phyloP scores from a whole-genome alignment of 1,284 basidiomycete species.

The Volvariella surrecta region DNA sequence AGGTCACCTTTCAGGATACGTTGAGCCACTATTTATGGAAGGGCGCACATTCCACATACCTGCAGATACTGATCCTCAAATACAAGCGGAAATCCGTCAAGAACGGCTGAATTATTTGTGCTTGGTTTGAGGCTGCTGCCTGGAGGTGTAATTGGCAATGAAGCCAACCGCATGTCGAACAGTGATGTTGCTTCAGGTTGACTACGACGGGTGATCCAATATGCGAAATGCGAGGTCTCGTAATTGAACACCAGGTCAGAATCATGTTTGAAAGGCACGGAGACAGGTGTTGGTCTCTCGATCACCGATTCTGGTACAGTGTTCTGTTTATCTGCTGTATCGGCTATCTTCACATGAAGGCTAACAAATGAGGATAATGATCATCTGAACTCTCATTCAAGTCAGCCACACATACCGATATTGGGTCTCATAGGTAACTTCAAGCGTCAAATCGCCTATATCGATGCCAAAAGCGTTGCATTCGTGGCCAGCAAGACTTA shows the following conservation, averaged over 20 bases:
- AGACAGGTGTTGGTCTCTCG: slow-evolving; percentile 32
- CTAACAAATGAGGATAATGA: slow-evolving; percentile 21
- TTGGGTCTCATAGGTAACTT: slow-evolving; percentile 59
- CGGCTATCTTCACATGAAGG: slow-evolving; percentile 72
- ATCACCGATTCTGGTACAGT: slow-evolving; percentile 57
- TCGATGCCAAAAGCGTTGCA: slow-evolving; percentile 74
- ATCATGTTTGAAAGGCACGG: slow-evolving; percentile 23
- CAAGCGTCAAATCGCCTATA: slow-evolving; percentile 50
- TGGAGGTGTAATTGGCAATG: slow-evolving; percentile 48
- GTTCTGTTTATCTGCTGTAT: slow-evolving; percentile 58
- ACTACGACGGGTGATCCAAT: slow-evolving; percentile 68
- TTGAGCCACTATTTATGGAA: background rate
- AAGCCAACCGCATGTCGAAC: slow-evolving; percentile 64
- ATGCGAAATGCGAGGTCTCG: slow-evolving; percentile 57
- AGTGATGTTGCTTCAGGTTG: slow-evolving; percentile 48
- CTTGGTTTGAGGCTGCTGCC: slow-evolving; percentile 26
- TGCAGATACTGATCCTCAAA: slow-evolving; percentile 56
- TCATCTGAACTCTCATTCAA: background rate
- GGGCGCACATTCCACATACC: slow-evolving; percentile 12
- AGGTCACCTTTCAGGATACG: slow-evolving; percentile 39
- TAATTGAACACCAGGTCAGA: slow-evolving; percentile 67
- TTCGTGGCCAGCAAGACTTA: slow-evolving; percentile 47
- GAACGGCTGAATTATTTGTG: slow-evolving; percentile 36
- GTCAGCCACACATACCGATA: slow-evolving; percentile 28
- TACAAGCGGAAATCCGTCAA: slow-evolving; percentile 57